Evolutionary conservation across 2,329 filamentous ascomycete genomes (phyloP).

Genomic region (Drechslerella dactyloides): DNA sequence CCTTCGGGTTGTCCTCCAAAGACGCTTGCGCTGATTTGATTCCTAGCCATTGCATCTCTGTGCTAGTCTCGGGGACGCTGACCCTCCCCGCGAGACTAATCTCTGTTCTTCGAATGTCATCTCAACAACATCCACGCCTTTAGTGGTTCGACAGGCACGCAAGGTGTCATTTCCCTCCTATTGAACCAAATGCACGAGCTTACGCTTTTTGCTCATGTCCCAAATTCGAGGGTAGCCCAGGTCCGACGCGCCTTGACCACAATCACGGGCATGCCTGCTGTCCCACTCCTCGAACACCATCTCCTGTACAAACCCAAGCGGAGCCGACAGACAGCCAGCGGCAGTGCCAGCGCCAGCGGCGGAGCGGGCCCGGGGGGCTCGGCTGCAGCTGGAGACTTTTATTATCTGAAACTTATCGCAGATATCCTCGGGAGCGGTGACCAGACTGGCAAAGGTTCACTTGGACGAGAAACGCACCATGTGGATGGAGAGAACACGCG

Average conservation of each 20-base stretch:
- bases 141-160: background rate
- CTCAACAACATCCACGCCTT: no score
- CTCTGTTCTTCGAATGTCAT: no score
- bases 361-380: constrained; percentile 24
- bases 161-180: background rate
- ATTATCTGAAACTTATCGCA: constrained; percentile 53
- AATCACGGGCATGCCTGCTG: constrained; percentile 53
- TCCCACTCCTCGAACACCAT: constrained; percentile 53
- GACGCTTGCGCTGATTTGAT: no score
- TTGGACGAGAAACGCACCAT: background rate
- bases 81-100: no score
- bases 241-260: constrained; percentile 53
- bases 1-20: no score
- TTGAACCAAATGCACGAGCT: constrained; percentile 52
- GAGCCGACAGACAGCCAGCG: constrained; percentile 39
- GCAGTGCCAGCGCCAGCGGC: constrained; percentile 6
- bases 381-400: constrained; percentile 49
- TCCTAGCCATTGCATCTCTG: no score
- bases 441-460: constrained; percentile 7
- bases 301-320: constrained; percentile 54
- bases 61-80: no score
- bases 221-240: constrained; percentile 50
- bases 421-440: constrained; percentile 39
- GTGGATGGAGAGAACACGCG: background rate
- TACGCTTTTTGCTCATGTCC: constrained; percentile 54